A percentile compares a stretch with the other conserved stretches of the same genome.
These are phyloP conservation scores for Pestalotiopsis sp. DNA, from an alignment of 2,329 filamentous ascomycete species.

Conservation along the genomic window DNA sequence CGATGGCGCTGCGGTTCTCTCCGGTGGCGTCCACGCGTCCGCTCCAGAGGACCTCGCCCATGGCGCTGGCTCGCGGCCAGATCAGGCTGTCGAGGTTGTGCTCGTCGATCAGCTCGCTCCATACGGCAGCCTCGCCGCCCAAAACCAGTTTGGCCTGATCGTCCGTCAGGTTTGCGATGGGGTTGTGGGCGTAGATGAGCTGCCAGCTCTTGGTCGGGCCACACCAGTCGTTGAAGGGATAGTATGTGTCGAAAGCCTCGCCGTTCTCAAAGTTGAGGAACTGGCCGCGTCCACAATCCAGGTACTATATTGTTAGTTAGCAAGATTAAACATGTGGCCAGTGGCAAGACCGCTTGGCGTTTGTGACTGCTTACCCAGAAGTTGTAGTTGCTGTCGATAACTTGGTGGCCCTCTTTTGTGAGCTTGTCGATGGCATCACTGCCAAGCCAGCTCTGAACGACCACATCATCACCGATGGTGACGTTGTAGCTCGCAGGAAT, in stretches of 20 bases:
- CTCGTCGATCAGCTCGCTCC: constrained; percentile 79
- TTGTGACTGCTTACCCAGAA: constrained; percentile 64
- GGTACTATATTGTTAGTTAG: constrained; percentile 56
- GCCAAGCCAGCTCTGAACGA: constrained; percentile 81
- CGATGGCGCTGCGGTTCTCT: constrained; percentile 71
- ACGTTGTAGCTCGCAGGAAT: constrained; percentile 81
- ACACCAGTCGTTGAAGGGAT: constrained; percentile 83
- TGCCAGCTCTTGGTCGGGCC: constrained; percentile 80
- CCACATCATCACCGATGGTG: constrained; percentile 68
- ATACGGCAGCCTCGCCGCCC: constrained; percentile 81
- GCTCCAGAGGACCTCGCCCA: constrained; percentile 81
- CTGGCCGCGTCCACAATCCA: constrained; percentile 81
- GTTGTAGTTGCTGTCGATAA: constrained; percentile 76
- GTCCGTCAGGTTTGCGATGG: constrained; percentile 63
- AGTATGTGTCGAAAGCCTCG: constrained; percentile 52
- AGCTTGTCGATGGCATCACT: constrained; percentile 63
- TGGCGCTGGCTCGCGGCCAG: constrained; percentile 77
- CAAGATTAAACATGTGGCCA: not conserved
- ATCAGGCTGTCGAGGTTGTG: constrained; percentile 75
- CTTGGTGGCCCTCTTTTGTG: constrained; percentile 67
- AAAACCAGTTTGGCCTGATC: constrained; percentile 69
- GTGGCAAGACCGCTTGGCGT: not conserved
- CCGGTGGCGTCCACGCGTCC: constrained; percentile 68
- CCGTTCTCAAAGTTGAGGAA: constrained; percentile 75
- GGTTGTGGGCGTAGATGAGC: constrained; percentile 80